Evolutionary conservation across 2,329 filamentous ascomycete genomes (phyloP), one percentile per base, ranked within the genome.

Genomic region (Penicillium sp.): DNA sequence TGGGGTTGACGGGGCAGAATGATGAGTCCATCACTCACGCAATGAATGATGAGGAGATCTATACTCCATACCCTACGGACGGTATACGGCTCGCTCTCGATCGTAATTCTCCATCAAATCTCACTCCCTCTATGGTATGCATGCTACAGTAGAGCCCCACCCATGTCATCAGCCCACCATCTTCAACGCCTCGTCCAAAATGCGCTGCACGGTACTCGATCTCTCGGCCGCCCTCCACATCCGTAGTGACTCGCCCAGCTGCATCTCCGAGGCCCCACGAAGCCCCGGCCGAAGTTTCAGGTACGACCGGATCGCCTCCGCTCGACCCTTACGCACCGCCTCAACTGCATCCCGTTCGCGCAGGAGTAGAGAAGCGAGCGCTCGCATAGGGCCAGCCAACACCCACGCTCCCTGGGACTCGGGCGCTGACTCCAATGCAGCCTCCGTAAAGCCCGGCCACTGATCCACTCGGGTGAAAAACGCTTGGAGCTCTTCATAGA

Each of bases 191-290:
- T 75, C 68, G 52, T 75, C 74, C 5, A 79, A 69, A 25, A 74
- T 60, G 35, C 70, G 70, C 53, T 72, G 74, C 19, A 80, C 70
- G 52, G 71, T 67, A 33, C 69, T 73, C 53, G 78, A 79, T 70
- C 79, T 68, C 65, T 81, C 80, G 45, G 65, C 65, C 19, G 68
- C 66, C 51, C 73, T 68, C 80, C 80, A 81, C 51, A 62, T 60
- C 28, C 62, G 66, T 14, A 77, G 57, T 28, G 57, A 62, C 22
- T 68, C 63, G 22, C 61, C 57, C 52, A 76, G 56, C 3, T 26
- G 52, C 52, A 26, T 43, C n/a, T 65, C 62, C 35, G 64, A 61
- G 61, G 63, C 61, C 19, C 37, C 62, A 33, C 68, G 43, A 48
- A 63, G 65, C 65, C 55, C 54, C 62, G 65, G 55, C 68, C 70